phyloP scores from a whole-genome alignment of 148 eudicot genomes.

The Heliamphora exappendiculata region DNA sequence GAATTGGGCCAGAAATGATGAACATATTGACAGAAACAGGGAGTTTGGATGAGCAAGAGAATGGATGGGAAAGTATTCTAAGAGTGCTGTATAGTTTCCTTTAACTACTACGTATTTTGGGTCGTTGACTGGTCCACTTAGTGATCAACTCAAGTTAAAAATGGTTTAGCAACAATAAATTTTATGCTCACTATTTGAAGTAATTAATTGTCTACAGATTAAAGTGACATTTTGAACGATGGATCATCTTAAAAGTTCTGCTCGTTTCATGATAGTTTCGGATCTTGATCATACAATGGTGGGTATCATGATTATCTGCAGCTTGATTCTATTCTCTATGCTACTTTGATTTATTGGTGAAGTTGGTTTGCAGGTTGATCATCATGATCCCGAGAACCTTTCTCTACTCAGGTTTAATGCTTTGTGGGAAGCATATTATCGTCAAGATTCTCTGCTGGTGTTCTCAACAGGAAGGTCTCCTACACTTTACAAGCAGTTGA shows the following conservation, averaged over 20 bases:
- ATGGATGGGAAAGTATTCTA: not conserved
- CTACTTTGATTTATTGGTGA: conserved; percentile 5
- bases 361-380: conserved; percentile 48
- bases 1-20: not conserved
- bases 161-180: not conserved
- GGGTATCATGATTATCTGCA: not conserved
- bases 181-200: not conserved
- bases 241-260: conserved; percentile 47
- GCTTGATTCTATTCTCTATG: not conserved
- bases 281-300: conserved; percentile 84
- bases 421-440: conserved; percentile 62
- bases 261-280: conserved; percentile 64
- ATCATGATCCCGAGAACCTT: conserved; percentile 56
- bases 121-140: too few species aligned
- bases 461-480: conserved; percentile 70
- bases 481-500: conserved; percentile 52
- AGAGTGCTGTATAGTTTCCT: not conserved
- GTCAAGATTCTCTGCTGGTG: conserved; percentile 62
- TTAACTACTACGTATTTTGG: not conserved
- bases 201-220: conserved; percentile 6
- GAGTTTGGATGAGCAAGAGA: not conserved
- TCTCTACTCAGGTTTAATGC: conserved; percentile 65
- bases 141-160: not conserved
- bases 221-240: conserved; percentile 14
- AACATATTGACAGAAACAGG: not conserved